These are phyloP conservation scores for Chamaenerion angustifolium DNA, from an alignment of 345 rosid genomes.

Conservation along the genomic window DNA sequence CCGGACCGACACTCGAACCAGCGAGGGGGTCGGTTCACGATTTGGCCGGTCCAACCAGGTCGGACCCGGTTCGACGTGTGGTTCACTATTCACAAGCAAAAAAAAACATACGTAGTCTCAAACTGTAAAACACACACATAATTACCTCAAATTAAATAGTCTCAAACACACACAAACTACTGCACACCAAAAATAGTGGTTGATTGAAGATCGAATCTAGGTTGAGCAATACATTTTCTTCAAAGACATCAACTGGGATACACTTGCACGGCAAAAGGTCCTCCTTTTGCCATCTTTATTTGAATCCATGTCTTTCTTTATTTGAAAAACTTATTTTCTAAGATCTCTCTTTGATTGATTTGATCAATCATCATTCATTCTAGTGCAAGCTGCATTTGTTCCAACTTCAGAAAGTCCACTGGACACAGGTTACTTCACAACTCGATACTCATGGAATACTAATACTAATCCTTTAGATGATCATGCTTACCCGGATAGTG, in stretches of 20 bases:
- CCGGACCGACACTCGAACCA: too few species aligned
- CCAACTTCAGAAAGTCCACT: slow-evolving; percentile 88
- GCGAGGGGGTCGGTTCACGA: too few species aligned
- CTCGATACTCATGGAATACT: slow-evolving; percentile 86
- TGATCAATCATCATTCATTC: not conserved
- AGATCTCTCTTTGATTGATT: not conserved
- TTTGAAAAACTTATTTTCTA: not conserved
- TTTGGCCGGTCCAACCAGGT: too few species aligned
- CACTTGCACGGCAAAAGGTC: slow-evolving; percentile 96
- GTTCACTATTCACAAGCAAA: too few species aligned
- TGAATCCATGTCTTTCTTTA: not conserved
- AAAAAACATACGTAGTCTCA: too few species aligned
- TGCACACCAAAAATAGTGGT: too few species aligned
- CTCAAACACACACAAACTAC: too few species aligned
- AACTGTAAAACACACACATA: too few species aligned
- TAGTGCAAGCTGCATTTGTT: slow-evolving; percentile 80
- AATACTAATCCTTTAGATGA: slow-evolving; percentile 59
- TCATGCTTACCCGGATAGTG: slow-evolving; percentile 50
- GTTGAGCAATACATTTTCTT: slow-evolving; percentile 57
- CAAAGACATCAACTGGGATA: slow-evolving; percentile 93
- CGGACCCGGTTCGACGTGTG: too few species aligned
- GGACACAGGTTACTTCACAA: slow-evolving; percentile 96
- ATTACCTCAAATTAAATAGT: too few species aligned
- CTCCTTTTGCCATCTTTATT: slow-evolving; percentile 1
- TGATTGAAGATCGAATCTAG: too few species aligned